Base-by-base conservation (phyloP, 2,329 filamentous ascomycete genomes). In the Cytospora chrysosperma region DNA sequence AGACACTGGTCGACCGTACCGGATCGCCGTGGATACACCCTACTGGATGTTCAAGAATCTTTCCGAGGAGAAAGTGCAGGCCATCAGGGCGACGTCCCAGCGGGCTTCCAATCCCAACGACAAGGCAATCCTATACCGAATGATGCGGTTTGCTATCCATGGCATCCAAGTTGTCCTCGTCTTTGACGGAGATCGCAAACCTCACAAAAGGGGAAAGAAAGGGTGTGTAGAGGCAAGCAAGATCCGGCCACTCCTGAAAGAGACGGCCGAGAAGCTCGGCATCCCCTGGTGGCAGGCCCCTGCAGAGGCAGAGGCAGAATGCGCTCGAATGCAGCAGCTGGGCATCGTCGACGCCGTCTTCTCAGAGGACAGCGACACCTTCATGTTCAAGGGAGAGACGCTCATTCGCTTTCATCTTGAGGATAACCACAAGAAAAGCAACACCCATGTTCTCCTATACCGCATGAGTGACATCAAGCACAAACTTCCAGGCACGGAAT, bases 251-350 rank as follows among this genome's bases (percentile, higher is more conserved):
- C 51, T 34, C 3, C 32, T 54, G 28, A 32, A 54, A 17, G 21
- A 12, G 51, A 34, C 51, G 26, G 19, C 28, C 24, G 27, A 32
- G 10, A 21, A 8, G 21, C 26, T 54, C 17, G 51, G 51, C 6
- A 24, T 54, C 0, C 51, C 51, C 28, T 54, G 51, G 28, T 54
- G 51, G 51, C 51, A 54, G 32, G 95, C 95, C 8, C 95, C 94
- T 0, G 95, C 94, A 9, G 95, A 99, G 73, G 95, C 94, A 2
- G 95, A 99, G 74, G 95, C 95, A 1, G 95, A 99, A 77, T 98
- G 95, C 69, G 94, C 95, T 0, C 77, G 94, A 19, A 76, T 99
- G 6, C 93, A 98, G 72, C 82, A 84, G 64, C 83, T 88, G 52
- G 92, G 92, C 0, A 80, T 96, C 10, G 93, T 97, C 0, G 95